Percentiles rank a stretch among this genome's conserved stretches.
Conservation (phyloP, 441 rosid genomes). For the Rhodomyrtus psidioides region DNA sequence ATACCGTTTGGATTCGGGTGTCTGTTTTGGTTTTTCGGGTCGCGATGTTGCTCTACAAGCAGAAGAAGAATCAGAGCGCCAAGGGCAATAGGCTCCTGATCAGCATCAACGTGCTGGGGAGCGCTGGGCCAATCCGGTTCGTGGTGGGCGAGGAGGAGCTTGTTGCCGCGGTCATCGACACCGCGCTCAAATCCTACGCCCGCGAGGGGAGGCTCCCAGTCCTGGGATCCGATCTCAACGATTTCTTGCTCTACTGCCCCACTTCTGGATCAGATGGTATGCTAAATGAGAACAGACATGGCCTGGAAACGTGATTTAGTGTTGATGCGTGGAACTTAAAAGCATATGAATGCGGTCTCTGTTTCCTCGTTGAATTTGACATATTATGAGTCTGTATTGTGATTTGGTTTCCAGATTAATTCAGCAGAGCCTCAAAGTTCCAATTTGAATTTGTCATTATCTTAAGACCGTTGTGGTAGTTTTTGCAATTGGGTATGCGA, state of each 20-base stretch:
- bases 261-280: slow-evolving; percentile 57
- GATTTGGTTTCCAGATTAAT: background rate
- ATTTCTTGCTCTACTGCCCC: slow-evolving; percentile 71
- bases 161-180: slow-evolving; percentile 67
- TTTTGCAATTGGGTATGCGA: background rate
- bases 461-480: background rate
- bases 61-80: slow-evolving; percentile 58
- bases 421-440: background rate
- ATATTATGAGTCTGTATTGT: rapidly evolving
- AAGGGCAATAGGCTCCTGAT: slow-evolving; percentile 70
- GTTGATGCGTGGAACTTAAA: background rate
- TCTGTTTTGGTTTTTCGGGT: background rate
- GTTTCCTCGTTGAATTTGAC: background rate
- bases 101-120: slow-evolving; percentile 77
- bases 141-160: slow-evolving; percentile 67
- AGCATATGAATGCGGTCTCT: background rate
- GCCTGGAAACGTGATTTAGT: background rate
- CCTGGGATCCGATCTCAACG: slow-evolving; percentile 69
- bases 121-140: slow-evolving; percentile 96
- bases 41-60: slow-evolving; percentile 67
- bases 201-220: slow-evolving; percentile 91
- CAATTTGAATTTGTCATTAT: background rate
- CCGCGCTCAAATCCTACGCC: slow-evolving; percentile 77
- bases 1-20: background rate
- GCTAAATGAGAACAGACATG: background rate